A percentile compares a stretch with the other conserved stretches of the same genome.
These are phyloP conservation scores for Blastocystis sp. DNA, from an alignment of 352 stramenopile species.

Conservation along the genomic window DNA sequence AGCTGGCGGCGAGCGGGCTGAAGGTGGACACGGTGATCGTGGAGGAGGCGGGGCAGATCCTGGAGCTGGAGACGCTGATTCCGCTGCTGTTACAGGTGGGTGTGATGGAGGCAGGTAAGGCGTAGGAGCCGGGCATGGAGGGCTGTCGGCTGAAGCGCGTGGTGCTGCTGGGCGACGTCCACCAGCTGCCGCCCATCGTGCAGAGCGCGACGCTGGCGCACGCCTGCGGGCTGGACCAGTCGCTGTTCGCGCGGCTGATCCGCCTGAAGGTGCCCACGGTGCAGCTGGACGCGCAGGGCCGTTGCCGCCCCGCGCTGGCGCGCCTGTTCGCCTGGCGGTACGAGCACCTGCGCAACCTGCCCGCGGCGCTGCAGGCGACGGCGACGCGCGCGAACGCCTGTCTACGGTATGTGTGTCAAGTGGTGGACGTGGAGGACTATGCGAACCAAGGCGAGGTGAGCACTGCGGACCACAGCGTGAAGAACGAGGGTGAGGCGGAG, in stretches of 20 bases:
- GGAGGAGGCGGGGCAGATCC: slow-evolving; percentile 89
- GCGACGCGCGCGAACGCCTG: slow-evolving; percentile 81
- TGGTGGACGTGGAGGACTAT: slow-evolving; percentile 84
- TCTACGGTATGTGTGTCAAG: slow-evolving; percentile 83
- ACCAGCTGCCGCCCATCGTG: slow-evolving; percentile 86
- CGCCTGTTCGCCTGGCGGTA: slow-evolving; percentile 76
- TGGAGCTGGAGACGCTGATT: slow-evolving; percentile 88
- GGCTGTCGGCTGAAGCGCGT: slow-evolving; percentile 84
- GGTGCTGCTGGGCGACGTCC: slow-evolving; percentile 87
- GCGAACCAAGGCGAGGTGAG: slow-evolving; percentile 76
- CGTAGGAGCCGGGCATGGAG: slow-evolving; percentile 72
- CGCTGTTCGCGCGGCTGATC: slow-evolving; percentile 88
- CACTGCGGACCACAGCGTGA: slow-evolving; percentile 81
- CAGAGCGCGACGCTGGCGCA: slow-evolving; percentile 82
- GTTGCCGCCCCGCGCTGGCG: slow-evolving; percentile 73
- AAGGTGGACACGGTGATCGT: slow-evolving; percentile 85
- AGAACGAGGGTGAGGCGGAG: slow-evolving; percentile 90
- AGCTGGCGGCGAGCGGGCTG: slow-evolving; percentile 81
- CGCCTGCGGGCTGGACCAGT: slow-evolving; percentile 88
- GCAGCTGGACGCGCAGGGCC: slow-evolving; percentile 85
- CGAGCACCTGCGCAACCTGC: slow-evolving; percentile 77
- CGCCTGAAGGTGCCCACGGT: slow-evolving; percentile 85
- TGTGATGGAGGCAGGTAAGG: neutral
- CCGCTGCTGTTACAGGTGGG: slow-evolving; percentile 83
- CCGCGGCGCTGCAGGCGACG: slow-evolving; percentile 71